Evolutionary conservation across 2,329 filamentous ascomycete species (phyloP), one percentile per base, ranked within the genome.

Genomic region (Alternaria sp.): DNA sequence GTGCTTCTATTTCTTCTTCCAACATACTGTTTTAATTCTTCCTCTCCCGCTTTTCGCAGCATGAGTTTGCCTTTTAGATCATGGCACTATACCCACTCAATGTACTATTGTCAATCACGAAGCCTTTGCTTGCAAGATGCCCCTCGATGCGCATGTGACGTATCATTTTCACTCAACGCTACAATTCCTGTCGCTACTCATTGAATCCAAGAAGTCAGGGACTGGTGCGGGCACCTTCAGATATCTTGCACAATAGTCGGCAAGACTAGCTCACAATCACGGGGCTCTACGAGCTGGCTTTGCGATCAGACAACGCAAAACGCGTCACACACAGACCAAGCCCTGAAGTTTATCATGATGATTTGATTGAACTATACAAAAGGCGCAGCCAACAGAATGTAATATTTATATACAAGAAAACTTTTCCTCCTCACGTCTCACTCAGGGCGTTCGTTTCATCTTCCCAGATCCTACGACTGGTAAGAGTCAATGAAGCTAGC

Each of bases 21-120:
- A 44, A 23, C 18, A n/a, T 30, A 23, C 14, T 18, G 20, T 54
- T 33, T 20, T 54, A 54, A 54, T 54, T 20, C 33, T 44, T 51
- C 25, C 46, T 49, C 15, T 18, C 20, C 26, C 20, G 18, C 18
- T 33, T 7, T 45, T 25, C 23, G 23, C 30, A 28, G 60, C 30
- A 30, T 21, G 47, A 55, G 41, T 55, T 58, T 49, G 55, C 55
- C 41, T 41, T 41, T 49, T 28, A 37, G 21, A 21, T 54, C 21
- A 62, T 60, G 61, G 61, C 61, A 63, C 51, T 63, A 63, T 63
- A 63, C 61, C 61, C 61, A 50, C 33, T 60, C 56, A 60, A 46
- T 55, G 50, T 47, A 47, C 18, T 28, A 49, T 49, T 43, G 28
- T 37, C 50, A 25, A n/a, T 23, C 37, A 37, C 12, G 18, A 53